These are phyloP conservation scores for Chalaropsis thielavioides DNA, from an alignment of 2,329 filamentous ascomycete genomes.

Conservation along the genomic window DNA sequence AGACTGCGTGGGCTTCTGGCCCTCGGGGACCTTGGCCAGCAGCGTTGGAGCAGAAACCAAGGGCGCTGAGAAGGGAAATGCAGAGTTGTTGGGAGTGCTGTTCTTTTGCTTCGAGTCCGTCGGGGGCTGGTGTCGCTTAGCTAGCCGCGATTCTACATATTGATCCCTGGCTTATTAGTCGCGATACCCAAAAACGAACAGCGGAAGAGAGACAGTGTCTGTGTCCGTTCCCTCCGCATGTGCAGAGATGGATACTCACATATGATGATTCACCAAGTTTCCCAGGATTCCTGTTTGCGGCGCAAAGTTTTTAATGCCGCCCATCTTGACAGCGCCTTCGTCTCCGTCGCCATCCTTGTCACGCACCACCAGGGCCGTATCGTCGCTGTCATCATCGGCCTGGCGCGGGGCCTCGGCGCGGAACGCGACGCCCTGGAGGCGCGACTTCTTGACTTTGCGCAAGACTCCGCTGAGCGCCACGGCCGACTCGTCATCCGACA, in stretches of 20 bases:
- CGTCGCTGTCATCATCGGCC: constrained; percentile 19
- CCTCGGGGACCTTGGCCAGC: neutral
- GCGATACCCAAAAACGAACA: constrained; percentile 19
- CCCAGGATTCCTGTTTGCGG: constrained; percentile 55
- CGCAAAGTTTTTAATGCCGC: constrained; percentile 40
- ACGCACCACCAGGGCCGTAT: neutral
- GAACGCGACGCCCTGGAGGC: constrained; percentile 44
- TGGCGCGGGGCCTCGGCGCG: constrained; percentile 25
- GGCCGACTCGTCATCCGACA: constrained; percentile 25
- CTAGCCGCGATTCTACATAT: constrained; percentile 70
- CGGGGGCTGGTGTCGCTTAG: constrained; percentile 37
- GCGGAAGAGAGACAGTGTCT: neutral
- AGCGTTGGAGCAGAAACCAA: constrained; percentile 6
- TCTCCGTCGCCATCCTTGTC: neutral
- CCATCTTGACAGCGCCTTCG: neutral
- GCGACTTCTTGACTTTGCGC: constrained; percentile 35
- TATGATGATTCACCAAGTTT: constrained; percentile 57
- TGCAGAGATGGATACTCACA: constrained; percentile 42
- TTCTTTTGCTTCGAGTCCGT: constrained; percentile 1
- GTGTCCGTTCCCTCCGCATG: neutral
- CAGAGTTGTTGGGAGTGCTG: constrained; percentile 7
- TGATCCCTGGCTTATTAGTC: constrained; percentile 65
- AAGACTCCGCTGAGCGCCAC: constrained; percentile 38
- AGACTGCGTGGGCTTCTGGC: constrained; percentile 39
- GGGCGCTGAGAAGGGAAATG: constrained; percentile 10